Evolutionary conservation across 495 filamentous ascomycete genomes (phyloP).

Genomic region (Penicillium salamii): DNA sequence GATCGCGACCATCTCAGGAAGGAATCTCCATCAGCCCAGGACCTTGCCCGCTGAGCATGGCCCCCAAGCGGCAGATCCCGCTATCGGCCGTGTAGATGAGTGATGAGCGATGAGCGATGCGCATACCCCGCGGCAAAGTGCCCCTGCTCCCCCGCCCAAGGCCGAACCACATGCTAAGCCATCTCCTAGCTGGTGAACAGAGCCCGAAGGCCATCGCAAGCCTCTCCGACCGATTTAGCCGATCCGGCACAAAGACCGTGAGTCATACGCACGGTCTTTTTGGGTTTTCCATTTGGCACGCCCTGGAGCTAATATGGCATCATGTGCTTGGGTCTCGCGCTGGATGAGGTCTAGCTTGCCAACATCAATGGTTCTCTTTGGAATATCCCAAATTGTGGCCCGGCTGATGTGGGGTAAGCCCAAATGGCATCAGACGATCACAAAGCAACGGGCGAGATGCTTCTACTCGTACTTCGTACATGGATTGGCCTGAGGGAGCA

Average conservation of each 20-base stretch:
- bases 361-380: conserved; percentile 1
- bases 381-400: conserved; percentile 18
- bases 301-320: conserved; percentile 6
- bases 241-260: conserved; percentile 13
- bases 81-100: conserved; percentile 3
- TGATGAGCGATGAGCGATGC: too few relatives aligned
- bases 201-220: neutral
- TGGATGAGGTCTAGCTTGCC: conserved; percentile 8
- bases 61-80: neutral
- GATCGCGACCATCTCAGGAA: neutral
- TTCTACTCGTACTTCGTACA: neutral
- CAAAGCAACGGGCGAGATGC: neutral
- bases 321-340: conserved; percentile 8
- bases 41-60: neutral
- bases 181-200: neutral
- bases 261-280: conserved; percentile 24
- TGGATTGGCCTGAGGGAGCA: too few relatives aligned
- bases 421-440: conserved; percentile 15
- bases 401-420: conserved; percentile 17
- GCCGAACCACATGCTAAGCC: neutral
- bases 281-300: neutral
- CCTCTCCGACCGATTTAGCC: conserved; percentile 10
- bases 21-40: neutral
- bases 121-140: conserved; percentile 11
- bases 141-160: neutral